Evolutionary conservation across 2,329 filamentous ascomycete genomes (phyloP).

Genomic region (Aureobasidium melanogenum): DNA sequence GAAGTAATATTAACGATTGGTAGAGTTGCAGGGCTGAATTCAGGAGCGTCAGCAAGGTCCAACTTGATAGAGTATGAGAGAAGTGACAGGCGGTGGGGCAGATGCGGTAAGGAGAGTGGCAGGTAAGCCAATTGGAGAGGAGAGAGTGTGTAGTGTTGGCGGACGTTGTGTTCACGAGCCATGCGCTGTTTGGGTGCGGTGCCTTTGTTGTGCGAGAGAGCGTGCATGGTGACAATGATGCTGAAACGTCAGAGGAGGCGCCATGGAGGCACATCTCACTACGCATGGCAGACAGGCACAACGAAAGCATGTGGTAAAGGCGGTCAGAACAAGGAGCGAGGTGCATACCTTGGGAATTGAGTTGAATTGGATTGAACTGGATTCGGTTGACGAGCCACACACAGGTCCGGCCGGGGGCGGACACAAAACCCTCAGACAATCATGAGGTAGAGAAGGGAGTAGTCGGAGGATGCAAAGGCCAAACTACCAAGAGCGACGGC

Average conservation of each 20-base stretch:
- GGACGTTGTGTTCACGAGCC: slow-evolving; percentile 3
- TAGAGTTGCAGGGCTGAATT: neutral
- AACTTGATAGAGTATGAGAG: neutral
- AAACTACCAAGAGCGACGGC: neutral
- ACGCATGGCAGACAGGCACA: neutral
- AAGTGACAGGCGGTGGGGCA: neutral
- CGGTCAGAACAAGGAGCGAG: slow-evolving; percentile 1
- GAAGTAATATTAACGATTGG: slow-evolving; percentile 7
- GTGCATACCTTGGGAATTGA: slow-evolving; percentile 6
- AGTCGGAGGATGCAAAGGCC: neutral
- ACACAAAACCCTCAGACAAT: slow-evolving; percentile 7
- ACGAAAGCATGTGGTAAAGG: neutral
- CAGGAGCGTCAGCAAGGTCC: neutral
- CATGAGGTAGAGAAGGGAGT: neutral
- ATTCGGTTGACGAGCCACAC: slow-evolving; percentile 10
- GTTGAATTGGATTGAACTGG: neutral
- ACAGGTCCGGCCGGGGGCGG: slow-evolving; percentile 12
- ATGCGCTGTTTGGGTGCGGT: slow-evolving; percentile 6
- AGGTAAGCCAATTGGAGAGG: neutral
- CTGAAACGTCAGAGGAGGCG: neutral
- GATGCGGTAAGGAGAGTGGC: neutral
- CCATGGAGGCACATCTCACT: neutral
- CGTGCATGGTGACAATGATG: neutral
- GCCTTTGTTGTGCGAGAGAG: slow-evolving; percentile 10
- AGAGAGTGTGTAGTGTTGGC: neutral